These are phyloP conservation scores for Diutina pseudorugosa DNA, from an alignment of 1,139 yeast species.

Conservation along the genomic window DNA sequence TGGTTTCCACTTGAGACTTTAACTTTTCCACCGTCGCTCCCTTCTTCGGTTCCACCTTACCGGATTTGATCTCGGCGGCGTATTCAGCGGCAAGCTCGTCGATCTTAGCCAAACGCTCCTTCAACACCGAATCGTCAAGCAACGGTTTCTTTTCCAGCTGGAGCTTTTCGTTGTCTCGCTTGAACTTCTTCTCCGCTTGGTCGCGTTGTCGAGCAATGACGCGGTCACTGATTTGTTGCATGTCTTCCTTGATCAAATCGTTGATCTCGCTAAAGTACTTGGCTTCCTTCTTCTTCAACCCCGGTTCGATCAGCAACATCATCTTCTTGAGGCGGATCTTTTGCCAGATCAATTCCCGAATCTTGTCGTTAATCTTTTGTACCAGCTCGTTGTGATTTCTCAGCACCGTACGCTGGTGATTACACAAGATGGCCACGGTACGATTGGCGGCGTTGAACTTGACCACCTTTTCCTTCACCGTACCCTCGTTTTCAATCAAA, in stretches of 20 bases:
- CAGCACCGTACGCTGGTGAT: constrained; percentile 89
- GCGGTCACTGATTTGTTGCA: constrained; percentile 40
- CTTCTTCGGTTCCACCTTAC: constrained; percentile 45
- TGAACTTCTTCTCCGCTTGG: constrained; percentile 50
- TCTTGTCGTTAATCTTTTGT: constrained; percentile 63
- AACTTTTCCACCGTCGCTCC: constrained; percentile 58
- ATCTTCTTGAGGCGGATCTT: constrained; percentile 62
- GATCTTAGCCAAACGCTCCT: constrained; percentile 46
- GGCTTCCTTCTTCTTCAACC: constrained; percentile 37
- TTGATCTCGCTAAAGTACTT: constrained; percentile 57
- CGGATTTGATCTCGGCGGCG: constrained; percentile 47
- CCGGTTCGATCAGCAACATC: constrained; percentile 55
- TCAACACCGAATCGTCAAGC: constrained; percentile 42
- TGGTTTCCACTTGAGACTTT: constrained; percentile 55
- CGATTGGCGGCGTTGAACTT: constrained; percentile 90
- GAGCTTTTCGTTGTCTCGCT: constrained; percentile 67
- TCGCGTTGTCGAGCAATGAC: constrained; percentile 52
- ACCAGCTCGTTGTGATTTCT: constrained; percentile 75
- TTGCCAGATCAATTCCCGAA: constrained; percentile 77
- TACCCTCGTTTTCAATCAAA: constrained; percentile 69
- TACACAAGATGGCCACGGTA: constrained; percentile 90
- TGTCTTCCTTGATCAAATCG: constrained; percentile 59
- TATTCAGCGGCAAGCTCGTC: constrained; percentile 45
- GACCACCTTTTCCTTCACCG: constrained; percentile 78
- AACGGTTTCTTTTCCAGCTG: constrained; percentile 42